phyloP scores from a whole-genome alignment of 108 stramenopile genomes.

The Chaetoceros tenuissimus region DNA sequence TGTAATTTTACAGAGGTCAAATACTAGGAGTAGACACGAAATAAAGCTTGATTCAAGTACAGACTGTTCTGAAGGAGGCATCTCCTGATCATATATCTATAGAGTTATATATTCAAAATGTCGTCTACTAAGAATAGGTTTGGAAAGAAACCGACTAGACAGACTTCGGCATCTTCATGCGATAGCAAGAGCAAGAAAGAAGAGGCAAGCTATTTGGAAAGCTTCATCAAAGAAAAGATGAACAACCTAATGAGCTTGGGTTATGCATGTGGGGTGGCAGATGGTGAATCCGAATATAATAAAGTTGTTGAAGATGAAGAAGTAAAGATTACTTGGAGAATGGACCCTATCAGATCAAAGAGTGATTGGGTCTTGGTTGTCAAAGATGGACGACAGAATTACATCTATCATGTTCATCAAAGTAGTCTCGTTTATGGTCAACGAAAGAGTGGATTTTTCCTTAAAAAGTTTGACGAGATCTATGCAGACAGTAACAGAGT shows the following conservation, averaged over 20 bases:
- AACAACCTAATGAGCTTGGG: not conserved
- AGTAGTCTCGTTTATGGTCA: slow-evolving; percentile 12
- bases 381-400: slow-evolving; percentile 18
- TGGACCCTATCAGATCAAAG: slow-evolving; percentile 11
- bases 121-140: too few species aligned
- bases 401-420: slow-evolving; percentile 23
- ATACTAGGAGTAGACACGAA: too few species aligned
- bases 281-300: not conserved
- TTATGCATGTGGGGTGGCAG: not conserved
- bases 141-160: too few species aligned
- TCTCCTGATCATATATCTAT: too few species aligned
- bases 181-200: too few species aligned
- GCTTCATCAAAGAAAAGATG: not conserved
- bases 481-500: not conserved
- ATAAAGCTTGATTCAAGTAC: too few species aligned
- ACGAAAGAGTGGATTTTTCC: slow-evolving; percentile 20
- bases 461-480: slow-evolving; percentile 14
- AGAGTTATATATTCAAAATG: too few species aligned
- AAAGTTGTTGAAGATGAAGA: slow-evolving; percentile 9
- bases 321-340: slow-evolving; percentile 18
- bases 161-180: too few species aligned
- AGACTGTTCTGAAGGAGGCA: too few species aligned
- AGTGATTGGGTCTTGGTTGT: slow-evolving; percentile 24
- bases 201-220: too few species aligned
- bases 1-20: too few species aligned